These are phyloP conservation scores for Populus hybrid DNA, from an alignment of 441 rosid genomes.

Conservation along the genomic window DNA sequence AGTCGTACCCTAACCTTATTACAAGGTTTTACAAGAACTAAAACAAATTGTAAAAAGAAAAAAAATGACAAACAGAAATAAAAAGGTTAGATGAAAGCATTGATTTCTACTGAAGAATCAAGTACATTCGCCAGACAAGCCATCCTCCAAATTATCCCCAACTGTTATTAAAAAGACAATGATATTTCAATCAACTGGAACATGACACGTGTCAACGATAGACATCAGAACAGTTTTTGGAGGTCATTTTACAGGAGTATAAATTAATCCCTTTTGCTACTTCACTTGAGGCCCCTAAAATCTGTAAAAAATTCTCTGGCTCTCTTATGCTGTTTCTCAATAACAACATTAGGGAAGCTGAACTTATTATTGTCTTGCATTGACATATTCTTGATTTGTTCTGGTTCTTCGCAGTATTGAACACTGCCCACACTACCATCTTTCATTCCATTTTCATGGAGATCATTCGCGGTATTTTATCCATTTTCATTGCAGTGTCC, in stretches of 20 bases:
- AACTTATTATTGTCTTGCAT: neutral
- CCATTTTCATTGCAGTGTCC: slow-evolving; percentile 18
- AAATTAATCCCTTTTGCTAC: slow-evolving; percentile 20
- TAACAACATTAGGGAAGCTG: neutral
- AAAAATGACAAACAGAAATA: too few relatives aligned
- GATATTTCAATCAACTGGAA: slow-evolving; percentile 23
- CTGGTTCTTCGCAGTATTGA: neutral
- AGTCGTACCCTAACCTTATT: neutral
- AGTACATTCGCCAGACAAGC: slow-evolving; percentile 16
- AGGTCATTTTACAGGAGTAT: slow-evolving; percentile 21
- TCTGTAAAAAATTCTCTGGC: neutral
- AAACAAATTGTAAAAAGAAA: neutral
- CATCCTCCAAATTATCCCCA: slow-evolving; percentile 10
- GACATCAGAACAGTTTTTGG: neutral
- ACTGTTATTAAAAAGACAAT: slow-evolving; percentile 9
- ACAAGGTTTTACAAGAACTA: neutral
- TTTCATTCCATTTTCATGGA: slow-evolving; percentile 22
- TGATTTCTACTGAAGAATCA: slow-evolving; percentile 17
- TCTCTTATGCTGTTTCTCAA: neutral
- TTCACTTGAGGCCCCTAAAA: slow-evolving; percentile 9
- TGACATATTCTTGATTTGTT: slow-evolving; percentile 6
- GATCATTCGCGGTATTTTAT: slow-evolving; percentile 18
- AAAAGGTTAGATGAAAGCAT: neutral
- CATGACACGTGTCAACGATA: slow-evolving; percentile 32
- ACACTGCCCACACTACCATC: neutral